Evolutionary conservation across 1,139 yeast genomes (phyloP), one percentile per base, ranked within the genome.

Genomic region (Chernovozyma aurita): DNA sequence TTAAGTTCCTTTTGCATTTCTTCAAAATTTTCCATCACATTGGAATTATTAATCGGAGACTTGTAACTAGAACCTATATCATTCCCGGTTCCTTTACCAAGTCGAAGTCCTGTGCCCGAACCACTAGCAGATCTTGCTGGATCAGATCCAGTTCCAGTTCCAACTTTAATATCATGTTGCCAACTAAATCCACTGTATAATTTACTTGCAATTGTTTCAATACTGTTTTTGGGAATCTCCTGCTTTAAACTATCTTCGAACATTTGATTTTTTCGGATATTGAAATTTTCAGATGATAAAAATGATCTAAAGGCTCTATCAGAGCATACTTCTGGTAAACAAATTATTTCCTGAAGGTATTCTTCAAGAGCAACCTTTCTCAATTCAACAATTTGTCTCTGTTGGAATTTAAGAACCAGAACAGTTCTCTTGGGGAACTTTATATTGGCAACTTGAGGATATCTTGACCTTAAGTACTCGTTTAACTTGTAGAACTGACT

Each of bases 401-500:
- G 80, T 40, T 79, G 85, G 48, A 75, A 82, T 48, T 79, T 84
- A 46, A 86, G 61, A 28, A 86, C 78, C 42, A 80, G 72, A 36
- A 77, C 74, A 3, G 74, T 63, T 39, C 80, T 73, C 43, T 77
- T 78, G 2, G 92, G 92, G 43, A 87, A 77, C 24, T 69, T 72
- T 18, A 82, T 52, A 3, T 54, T 59, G 3, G 63, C 57, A 6
- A 84, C 79, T 33, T 61, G 63, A 0, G 79, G 70, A 47, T 81
- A 82, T 33, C 62, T 65, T 3, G 58, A 56, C 39, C 72, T 76
- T 43, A 90, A 61, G 45, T 84, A 80, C 44, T 76, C 79, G 49
- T 88, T 80, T 24, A 90, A 64, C 43, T 73, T 76, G 57, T 72
- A 79, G 55, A 90, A 90, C 50, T 90, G 97, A 48, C 86, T 85